Evolutionary conservation across 352 stramenopile genomes (phyloP).

Genomic region (Phytophthora vignae): DNA sequence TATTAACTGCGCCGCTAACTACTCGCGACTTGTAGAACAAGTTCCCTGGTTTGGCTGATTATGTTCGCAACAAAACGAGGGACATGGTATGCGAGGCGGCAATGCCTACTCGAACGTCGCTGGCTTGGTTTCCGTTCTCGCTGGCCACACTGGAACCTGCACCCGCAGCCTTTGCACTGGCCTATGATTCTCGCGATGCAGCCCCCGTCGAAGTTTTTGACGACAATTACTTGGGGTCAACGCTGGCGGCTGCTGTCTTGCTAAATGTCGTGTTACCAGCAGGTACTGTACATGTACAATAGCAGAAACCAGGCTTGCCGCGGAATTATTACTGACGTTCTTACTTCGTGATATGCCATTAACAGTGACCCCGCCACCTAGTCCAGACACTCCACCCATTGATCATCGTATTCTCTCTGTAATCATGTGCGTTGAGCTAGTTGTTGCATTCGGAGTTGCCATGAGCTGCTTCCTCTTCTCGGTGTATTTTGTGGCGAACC

Average conservation of each 20-base stretch:
- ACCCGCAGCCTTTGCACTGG: slow-evolving; percentile 41
- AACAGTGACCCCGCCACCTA: slow-evolving; percentile 69
- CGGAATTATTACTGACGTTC: slow-evolving; percentile 12
- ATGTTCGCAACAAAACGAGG: slow-evolving; percentile 81
- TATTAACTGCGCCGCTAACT: slow-evolving; percentile 16
- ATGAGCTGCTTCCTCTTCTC: slow-evolving; percentile 88
- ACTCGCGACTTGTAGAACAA: slow-evolving; percentile 58
- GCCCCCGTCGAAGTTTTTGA: slow-evolving; percentile 47
- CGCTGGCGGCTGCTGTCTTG: slow-evolving; percentile 63
- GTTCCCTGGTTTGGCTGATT: slow-evolving; percentile 73
- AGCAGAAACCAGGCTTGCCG: neutral
- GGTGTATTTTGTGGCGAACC: slow-evolving; percentile 90
- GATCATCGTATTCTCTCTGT: slow-evolving; percentile 85
- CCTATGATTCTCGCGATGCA: slow-evolving; percentile 57
- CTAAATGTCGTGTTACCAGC: slow-evolving; percentile 81
- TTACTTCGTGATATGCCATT: slow-evolving; percentile 5
- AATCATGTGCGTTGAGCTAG: slow-evolving; percentile 88
- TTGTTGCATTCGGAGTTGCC: slow-evolving; percentile 84
- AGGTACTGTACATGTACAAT: slow-evolving; percentile 35
- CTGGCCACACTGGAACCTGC: neutral
- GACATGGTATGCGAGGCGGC: slow-evolving; percentile 64
- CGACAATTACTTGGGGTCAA: slow-evolving; percentile 65
- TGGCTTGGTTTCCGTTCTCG: slow-evolving; percentile 20
- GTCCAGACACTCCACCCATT: slow-evolving; percentile 77
- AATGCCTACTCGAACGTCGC: slow-evolving; percentile 1